phyloP scores from a whole-genome alignment of 2,329 filamentous ascomycete species.

The Colletotrichum sidae region DNA sequence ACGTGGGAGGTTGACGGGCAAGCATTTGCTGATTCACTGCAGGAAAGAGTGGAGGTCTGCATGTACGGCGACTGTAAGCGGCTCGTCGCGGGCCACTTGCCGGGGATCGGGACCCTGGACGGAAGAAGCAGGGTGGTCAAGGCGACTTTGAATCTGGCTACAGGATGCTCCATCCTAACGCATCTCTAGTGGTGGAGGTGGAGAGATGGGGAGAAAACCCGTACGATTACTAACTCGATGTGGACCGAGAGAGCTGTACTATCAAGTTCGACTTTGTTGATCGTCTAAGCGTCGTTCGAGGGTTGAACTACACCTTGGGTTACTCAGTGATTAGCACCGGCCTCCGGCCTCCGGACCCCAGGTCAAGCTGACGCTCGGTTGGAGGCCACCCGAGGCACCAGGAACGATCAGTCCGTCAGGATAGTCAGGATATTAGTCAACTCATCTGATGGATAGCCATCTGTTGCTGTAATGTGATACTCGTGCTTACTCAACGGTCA shows the following conservation, averaged over 20 bases:
- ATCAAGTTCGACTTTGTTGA: background rate
- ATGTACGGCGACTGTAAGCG: constrained; percentile 8
- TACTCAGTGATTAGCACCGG: constrained; percentile 17
- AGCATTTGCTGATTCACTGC: constrained; percentile 31
- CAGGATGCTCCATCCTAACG: constrained; percentile 12
- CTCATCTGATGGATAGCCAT: too few species aligned
- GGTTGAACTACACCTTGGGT: background rate
- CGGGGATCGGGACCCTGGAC: constrained; percentile 27
- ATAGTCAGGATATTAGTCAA: too few species aligned
- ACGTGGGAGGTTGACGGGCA: constrained; percentile 29
- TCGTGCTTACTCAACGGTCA: too few species aligned
- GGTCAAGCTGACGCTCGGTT: too few species aligned
- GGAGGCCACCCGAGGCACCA: too few species aligned
- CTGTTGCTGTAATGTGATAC: too few species aligned
- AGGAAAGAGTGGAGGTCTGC: constrained; percentile 20
- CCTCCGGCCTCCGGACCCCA: too few species aligned
- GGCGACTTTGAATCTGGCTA: constrained; percentile 13
- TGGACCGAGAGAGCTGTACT: background rate
- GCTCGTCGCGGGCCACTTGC: constrained; percentile 22
- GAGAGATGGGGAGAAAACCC: constrained; percentile 2
- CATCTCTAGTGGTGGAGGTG: constrained; percentile 23
- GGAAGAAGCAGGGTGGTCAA: constrained; percentile 15
- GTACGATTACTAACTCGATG: background rate
- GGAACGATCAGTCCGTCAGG: too few species aligned
- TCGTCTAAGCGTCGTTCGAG: too few species aligned